Evolutionary conservation across 2,329 filamentous ascomycete genomes (phyloP), one percentile per base, ranked within the genome.

Genomic region (Fusarium sp.): DNA sequence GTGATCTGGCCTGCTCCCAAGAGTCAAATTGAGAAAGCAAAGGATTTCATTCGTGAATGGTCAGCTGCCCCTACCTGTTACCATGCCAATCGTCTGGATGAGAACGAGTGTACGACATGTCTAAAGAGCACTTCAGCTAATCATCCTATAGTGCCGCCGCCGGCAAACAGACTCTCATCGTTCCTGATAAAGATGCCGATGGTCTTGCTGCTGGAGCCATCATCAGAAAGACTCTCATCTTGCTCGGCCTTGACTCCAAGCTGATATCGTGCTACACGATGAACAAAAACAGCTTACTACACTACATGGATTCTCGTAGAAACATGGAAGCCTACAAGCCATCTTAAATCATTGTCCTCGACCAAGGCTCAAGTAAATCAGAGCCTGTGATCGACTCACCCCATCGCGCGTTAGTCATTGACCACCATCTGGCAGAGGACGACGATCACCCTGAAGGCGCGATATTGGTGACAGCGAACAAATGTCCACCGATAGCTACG

Each of bases 181-280:
- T 92, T 0, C 91, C 91, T 0, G 91, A 93, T 77, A 93, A 92
- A 76, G 91, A 93, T 74, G 90, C 90, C 6, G 91, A 93, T 79
- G 91, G 91, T 1, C 82, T 93, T 7, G 88, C 88, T 5, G 89
- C 91, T 5, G 91, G 91, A 2, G 87, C 88, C 3, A 92, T 93
- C 36, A 79, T 93, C 5, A 84, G 89, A 63, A 88, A 87, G 62
- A 92, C 90, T 0, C 83, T 93, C 8, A 80, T 87, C 4, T 81
- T 88, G 4, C 86, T 93, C 1, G 91, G 91, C 5, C 84, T 92
- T 2, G 79, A 86, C 15, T 72, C 84, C 13, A 80, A 84, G 12
- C 80, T 87, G 3, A 90, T 93, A 63, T 83, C 87, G 8, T 85
- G 88, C 1, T 89, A 93, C 77, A 84, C 92, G 8, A 82, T 91